Base-by-base conservation (phyloP, 352 stramenopile genomes). In the Phytophthora kernoviae region DNA sequence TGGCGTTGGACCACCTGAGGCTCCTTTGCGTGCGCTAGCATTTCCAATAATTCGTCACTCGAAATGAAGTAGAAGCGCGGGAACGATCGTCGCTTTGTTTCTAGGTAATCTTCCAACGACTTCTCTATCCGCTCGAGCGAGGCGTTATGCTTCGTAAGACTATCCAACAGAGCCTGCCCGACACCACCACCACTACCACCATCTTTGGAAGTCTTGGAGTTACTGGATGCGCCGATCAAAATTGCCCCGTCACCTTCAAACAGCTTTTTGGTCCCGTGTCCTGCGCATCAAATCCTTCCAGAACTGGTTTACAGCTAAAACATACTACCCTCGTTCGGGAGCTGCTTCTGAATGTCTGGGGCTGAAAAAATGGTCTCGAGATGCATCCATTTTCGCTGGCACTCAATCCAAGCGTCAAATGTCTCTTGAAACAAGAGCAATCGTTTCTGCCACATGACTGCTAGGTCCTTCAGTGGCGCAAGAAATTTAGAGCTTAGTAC, bases 401-500 rank as follows among this genome's bases (percentile, higher is more conserved):
- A 90, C 48, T 91, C 80, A 39, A 92, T 77, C 85, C 81, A 94
- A 11, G 81, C 79, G 58, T 92, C 85, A 1, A 93, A 62, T 5
- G 82, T 93, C 54, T 93, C 84, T 73, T 96, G 88, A 18, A 96
- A 91, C 12, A 87, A 32, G 12, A 85, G 65, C 4, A 97, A 52
- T 0, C 81, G 64, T 11, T 77, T 75, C 9, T 94, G 82, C 83
- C 85, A 94, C n/a, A 68, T 79, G 1, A 62, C 47, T 5, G 79
- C 91, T 10, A 72, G 54, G 8, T 90, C 84, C 24, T 90, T 81
- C 52, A 97, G 94, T 12, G 87, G 88, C 3, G 69, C 61, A 14
- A 97, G 69, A 51, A 94, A 97, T 47, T 94, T 91, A 17, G 89
- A 97, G 44, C 80, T 90, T n/a, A 98, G 49, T 6, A 98, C 75